Percentiles rank a stretch among this genome's conserved stretches.
Conservation (phyloP, 2,329 filamentous ascomycete species). For the Hypoxylon sp. region DNA sequence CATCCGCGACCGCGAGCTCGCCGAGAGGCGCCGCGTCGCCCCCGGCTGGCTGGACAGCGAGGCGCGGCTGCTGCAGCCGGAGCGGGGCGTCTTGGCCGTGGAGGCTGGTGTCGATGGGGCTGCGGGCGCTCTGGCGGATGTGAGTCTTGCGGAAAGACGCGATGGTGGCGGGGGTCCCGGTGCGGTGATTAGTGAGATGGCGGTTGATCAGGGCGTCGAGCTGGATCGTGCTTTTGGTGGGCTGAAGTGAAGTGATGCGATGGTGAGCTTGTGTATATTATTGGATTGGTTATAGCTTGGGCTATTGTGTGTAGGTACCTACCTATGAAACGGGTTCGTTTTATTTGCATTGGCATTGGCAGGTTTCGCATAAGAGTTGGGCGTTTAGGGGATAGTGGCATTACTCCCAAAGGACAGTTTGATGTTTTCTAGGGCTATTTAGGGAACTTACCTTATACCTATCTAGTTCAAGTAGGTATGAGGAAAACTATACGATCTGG, state of each 20-base stretch:
- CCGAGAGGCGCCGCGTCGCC: constrained; percentile 80
- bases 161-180: background rate
- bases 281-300: background rate
- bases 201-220: constrained; percentile 61
- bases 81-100: constrained; percentile 50
- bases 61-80: constrained; percentile 72
- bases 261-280: background rate
- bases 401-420: no score
- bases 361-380: constrained; percentile 5
- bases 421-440: no score
- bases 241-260: constrained; percentile 29
- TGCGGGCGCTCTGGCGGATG: constrained; percentile 42
- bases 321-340: no score
- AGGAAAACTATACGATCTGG: no score
- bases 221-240: constrained; percentile 66
- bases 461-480: no score
- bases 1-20: constrained; percentile 71
- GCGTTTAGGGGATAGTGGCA: constrained; percentile 18
- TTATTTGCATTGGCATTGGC: background rate
- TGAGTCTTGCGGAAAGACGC: constrained; percentile 41
- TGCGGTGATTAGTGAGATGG: constrained; percentile 50
- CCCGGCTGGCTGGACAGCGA: constrained; percentile 85
- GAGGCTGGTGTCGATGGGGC: constrained; percentile 21
- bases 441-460: no score
- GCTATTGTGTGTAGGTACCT: background rate